phyloP scores from a whole-genome alignment of 768 basidiomycete genomes.

The Collybia sordida region DNA sequence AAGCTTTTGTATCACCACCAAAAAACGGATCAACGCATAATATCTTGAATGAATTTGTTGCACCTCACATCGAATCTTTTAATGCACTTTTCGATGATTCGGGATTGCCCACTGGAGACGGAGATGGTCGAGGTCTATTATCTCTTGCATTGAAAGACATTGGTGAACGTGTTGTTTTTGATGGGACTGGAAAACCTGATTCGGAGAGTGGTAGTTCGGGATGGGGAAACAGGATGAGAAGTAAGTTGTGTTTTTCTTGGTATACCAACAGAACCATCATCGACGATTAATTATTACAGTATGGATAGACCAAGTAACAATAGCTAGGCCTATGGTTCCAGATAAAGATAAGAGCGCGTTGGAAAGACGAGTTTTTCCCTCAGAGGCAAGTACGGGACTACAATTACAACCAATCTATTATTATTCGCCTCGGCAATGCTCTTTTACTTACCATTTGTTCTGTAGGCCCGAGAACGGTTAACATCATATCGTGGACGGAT shows the following conservation, averaged over 20 bases:
- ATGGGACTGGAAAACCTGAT: constrained; percentile 58
- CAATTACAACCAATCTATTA: constrained; percentile 9
- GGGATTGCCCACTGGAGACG: constrained; percentile 70
- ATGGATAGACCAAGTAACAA: constrained; percentile 84
- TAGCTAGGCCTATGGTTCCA: constrained; percentile 83
- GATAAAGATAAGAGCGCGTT: constrained; percentile 75
- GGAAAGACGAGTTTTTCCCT: constrained; percentile 82
- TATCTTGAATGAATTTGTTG: constrained; percentile 89
- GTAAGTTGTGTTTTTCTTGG: constrained; percentile 50
- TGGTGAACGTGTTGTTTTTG: constrained; percentile 90
- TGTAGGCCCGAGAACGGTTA: constrained; percentile 88
- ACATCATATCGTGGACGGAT: constrained; percentile 91
- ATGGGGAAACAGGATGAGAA: constrained; percentile 83
- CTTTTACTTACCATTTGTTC: background rate
- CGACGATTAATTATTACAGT: constrained; percentile 47
- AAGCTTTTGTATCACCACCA: constrained; percentile 74
- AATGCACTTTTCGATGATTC: constrained; percentile 95
- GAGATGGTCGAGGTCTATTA: constrained; percentile 78
- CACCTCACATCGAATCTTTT: constrained; percentile 94
- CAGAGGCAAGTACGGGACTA: constrained; percentile 59
- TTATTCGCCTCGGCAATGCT: background rate
- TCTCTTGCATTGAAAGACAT: constrained; percentile 81
- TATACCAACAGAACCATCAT: background rate
- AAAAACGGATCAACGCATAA: constrained; percentile 66
- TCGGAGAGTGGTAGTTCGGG: constrained; percentile 51